Conservation (phyloP, 2,329 filamentous ascomycete genomes). For the Fusarium agapanthi region DNA sequence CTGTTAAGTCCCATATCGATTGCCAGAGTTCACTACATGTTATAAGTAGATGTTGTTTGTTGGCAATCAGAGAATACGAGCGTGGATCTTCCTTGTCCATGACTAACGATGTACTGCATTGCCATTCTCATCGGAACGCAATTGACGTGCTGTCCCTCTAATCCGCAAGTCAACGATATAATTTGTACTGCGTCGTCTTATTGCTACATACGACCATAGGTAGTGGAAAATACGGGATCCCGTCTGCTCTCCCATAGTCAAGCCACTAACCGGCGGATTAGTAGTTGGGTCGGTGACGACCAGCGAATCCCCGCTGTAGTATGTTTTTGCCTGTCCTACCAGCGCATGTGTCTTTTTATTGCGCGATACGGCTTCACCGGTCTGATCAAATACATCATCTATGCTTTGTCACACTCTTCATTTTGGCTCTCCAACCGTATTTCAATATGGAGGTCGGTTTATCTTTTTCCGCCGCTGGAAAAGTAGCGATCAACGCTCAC, state of each 20-base stretch:
- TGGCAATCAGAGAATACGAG: too few relatives aligned
- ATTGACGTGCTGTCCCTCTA: too few relatives aligned
- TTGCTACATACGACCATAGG: neutral
- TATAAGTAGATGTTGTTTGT: too few relatives aligned
- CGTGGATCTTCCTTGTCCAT: too few relatives aligned
- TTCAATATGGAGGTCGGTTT: neutral
- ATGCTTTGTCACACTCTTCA: neutral
- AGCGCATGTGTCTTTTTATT: neutral
- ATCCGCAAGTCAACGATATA: neutral
- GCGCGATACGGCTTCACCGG: rapidly evolving
- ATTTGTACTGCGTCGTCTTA: rapidly evolving
- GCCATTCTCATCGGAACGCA: too few relatives aligned
- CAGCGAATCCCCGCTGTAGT: neutral
- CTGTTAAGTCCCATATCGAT: too few relatives aligned
- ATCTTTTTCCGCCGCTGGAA: neutral
- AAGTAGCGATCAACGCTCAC: neutral
- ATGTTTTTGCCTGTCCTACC: neutral
- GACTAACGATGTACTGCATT: too few relatives aligned
- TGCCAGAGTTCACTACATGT: too few relatives aligned
- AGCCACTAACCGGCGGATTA: neutral
- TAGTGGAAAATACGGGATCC: neutral
- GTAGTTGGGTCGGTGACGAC: neutral
- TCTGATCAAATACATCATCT: neutral
- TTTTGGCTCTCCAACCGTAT: rapidly evolving
- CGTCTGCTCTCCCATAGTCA: neutral